Evolutionary conservation across 305 asterid genomes (phyloP).

Genomic region (Fraxinus greggii): DNA sequence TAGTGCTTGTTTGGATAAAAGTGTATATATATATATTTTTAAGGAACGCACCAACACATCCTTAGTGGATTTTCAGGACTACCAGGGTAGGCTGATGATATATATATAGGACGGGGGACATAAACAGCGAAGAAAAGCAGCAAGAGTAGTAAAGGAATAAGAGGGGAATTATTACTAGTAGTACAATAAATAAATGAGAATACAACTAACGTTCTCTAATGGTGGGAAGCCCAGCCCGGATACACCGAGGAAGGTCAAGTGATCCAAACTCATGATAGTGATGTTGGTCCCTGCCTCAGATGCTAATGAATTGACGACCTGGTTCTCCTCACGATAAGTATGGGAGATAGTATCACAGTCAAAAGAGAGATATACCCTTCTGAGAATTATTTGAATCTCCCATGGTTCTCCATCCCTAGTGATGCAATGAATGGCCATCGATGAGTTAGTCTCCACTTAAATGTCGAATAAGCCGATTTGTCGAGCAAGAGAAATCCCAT

Average conservation of each 20-base stretch:
- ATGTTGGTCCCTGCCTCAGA: background rate
- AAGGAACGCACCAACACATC: background rate
- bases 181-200: background rate
- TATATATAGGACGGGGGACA: background rate
- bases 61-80: background rate
- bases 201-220: background rate
- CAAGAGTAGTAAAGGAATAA: background rate
- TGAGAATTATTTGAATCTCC: background rate
- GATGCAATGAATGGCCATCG: background rate
- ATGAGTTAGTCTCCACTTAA: background rate
- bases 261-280: background rate
- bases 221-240: background rate
- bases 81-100: background rate
- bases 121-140: background rate
- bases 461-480: background rate
- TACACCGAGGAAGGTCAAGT: background rate
- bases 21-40: too few relatives aligned
- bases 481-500: background rate
- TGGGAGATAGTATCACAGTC: background rate
- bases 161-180: background rate
- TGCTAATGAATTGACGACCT: background rate
- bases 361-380: background rate
- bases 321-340: background rate
- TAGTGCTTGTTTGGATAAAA: background rate
- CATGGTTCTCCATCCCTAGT: background rate